A percentile compares a stretch with the other conserved stretches of the same genome.
Evolutionary conservation across 2,329 filamentous ascomycete species (phyloP).

Genomic region (Achaetomium macrosporum): DNA sequence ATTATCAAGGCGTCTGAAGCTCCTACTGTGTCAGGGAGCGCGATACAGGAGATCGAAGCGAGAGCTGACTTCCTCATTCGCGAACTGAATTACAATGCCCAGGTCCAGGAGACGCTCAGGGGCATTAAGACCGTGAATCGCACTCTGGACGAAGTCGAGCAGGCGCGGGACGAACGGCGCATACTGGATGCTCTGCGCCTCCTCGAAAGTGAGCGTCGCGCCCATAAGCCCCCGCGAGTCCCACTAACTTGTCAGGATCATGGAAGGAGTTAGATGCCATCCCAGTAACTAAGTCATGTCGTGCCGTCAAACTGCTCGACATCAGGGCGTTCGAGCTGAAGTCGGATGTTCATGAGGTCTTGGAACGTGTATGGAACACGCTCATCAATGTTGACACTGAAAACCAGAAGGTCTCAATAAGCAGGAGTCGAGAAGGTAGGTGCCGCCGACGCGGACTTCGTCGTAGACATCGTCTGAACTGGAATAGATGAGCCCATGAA

Average conservation of each 20-base stretch:
- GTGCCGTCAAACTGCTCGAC: constrained; percentile 60
- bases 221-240: neutral
- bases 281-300: constrained; percentile 54
- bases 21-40: constrained; percentile 47
- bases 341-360: constrained; percentile 57
- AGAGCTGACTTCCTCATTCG: constrained; percentile 51
- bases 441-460: neutral
- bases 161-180: constrained; percentile 46
- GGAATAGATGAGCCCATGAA: constrained; percentile 45
- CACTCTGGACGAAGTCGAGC: constrained; percentile 57
- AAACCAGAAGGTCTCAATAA: constrained; percentile 50
- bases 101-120: constrained; percentile 46
- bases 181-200: constrained; percentile 52
- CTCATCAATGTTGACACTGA: constrained; percentile 59
- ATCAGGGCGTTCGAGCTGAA: constrained; percentile 61
- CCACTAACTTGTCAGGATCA: constrained; percentile 40
- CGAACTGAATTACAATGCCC: constrained; percentile 54
- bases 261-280: constrained; percentile 54
- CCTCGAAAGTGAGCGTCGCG: constrained; percentile 45
- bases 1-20: constrained; percentile 73
- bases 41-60: constrained; percentile 47
- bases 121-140: constrained; percentile 53
- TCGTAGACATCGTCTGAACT: constrained; percentile 19
- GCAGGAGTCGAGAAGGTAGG: constrained; percentile 45
- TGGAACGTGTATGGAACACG: constrained; percentile 65